These are phyloP conservation scores for Lentinula edodes DNA, from an alignment of 768 basidiomycete genomes.

Conservation along the genomic window DNA sequence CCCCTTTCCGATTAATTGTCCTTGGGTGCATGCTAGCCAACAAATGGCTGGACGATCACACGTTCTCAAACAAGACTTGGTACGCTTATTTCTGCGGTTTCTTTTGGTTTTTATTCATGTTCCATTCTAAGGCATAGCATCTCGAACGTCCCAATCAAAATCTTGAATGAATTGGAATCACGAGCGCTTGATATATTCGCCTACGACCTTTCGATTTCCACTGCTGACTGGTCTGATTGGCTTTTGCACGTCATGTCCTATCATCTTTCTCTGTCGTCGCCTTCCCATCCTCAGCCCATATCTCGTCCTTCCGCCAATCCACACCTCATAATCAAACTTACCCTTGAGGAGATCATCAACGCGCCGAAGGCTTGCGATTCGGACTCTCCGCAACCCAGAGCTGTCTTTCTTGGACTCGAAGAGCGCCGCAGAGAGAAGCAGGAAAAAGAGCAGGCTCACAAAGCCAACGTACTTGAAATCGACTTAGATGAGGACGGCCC, in stretches of 20 bases:
- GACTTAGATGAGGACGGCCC: constrained; percentile 83
- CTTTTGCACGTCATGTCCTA: constrained; percentile 59
- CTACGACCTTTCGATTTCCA: constrained; percentile 65
- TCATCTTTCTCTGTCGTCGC: constrained; percentile 57
- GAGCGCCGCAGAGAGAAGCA: constrained; percentile 51
- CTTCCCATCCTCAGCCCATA: constrained; percentile 65
- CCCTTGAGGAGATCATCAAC: constrained; percentile 64
- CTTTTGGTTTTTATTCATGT: constrained; percentile 6
- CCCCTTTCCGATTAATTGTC: constrained; percentile 69
- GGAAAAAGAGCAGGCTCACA: constrained; percentile 35
- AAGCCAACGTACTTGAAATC: constrained; percentile 57
- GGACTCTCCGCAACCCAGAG: constrained; percentile 39
- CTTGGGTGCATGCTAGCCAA: constrained; percentile 84
- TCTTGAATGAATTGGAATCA: constrained; percentile 67
- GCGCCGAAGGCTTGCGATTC: constrained; percentile 31
- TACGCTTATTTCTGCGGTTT: constrained; percentile 26
- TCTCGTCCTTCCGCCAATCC: constrained; percentile 73
- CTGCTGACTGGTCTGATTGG: constrained; percentile 67
- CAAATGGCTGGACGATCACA: constrained; percentile 87
- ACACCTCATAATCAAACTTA: constrained; percentile 59
- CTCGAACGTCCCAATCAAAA: constrained; percentile 66
- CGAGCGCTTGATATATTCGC: constrained; percentile 65
- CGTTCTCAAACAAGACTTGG: constrained; percentile 89
- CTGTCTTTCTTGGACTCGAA: constrained; percentile 69
- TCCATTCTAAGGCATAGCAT: constrained; percentile 62